Conservation (phyloP, 345 rosid species). For the Linum usitatissimum region DNA sequence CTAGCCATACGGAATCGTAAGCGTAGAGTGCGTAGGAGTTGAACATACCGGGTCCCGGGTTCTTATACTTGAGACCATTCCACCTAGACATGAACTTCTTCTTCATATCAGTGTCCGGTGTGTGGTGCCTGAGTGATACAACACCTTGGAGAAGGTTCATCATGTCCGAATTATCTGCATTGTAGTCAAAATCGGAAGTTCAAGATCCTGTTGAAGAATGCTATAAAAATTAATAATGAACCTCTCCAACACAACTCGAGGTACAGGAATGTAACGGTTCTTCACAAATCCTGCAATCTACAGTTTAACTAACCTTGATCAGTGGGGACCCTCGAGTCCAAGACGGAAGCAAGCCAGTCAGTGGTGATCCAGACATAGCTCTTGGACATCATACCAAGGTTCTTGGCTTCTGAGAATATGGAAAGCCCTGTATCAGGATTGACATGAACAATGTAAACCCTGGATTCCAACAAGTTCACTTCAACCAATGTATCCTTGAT, state of each 20-base stretch:
- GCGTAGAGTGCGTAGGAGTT: constrained; percentile 80
- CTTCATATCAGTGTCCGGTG: constrained; percentile 50
- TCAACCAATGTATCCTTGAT: constrained; percentile 45
- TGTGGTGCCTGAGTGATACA: constrained; percentile 70
- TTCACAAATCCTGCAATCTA: too few relatives aligned
- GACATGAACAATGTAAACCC: constrained; percentile 80
- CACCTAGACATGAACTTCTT: constrained; percentile 38
- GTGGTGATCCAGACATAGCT: constrained; percentile 96
- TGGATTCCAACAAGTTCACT: constrained; percentile 67
- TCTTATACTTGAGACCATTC: constrained; percentile 39
- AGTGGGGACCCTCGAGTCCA: constrained; percentile 47
- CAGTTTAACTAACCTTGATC: neutral
- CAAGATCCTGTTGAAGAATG: too few relatives aligned
- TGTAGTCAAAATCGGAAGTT: too few relatives aligned
- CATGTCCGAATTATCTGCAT: constrained; percentile 13
- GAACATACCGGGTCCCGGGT: constrained; percentile 21
- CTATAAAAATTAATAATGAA: too few relatives aligned
- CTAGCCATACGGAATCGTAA: constrained; percentile 90
- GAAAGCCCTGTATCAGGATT: constrained; percentile 76
- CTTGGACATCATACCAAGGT: constrained; percentile 51
- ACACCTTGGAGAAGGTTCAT: constrained; percentile 80
- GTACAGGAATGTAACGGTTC: too few relatives aligned
- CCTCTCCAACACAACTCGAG: too few relatives aligned
- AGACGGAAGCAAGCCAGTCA: constrained; percentile 77
- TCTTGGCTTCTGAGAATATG: constrained; percentile 55